Base-by-base conservation (phyloP, 2,329 filamentous ascomycete species). In the Xylaria sp. region DNA sequence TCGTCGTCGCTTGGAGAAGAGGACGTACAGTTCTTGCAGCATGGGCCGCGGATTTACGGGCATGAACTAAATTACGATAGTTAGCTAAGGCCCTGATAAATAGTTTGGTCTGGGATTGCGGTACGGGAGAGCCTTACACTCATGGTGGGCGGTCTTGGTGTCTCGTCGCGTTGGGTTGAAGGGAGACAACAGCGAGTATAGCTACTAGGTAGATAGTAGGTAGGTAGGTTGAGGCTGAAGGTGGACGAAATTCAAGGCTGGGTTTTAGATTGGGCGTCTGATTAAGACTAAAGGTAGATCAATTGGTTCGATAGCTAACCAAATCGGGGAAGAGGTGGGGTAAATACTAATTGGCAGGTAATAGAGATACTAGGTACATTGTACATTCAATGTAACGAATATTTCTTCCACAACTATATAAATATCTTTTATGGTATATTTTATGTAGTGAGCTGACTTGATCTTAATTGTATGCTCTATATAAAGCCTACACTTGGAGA, bases 21-120 rank as follows among this genome's bases (percentile, higher is more conserved):
- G 19, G 34, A 51, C 90, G 77, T 89, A 93, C 90, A 98, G 90
- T 79, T 90, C 90, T 85, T 98, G 94, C 79, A 99, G 92, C 88
- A 98, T 94, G 51, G 96, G 96, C 81, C 95, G 93, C 79, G 96
- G 96, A 87, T 99, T 99, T 78, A 98, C 86, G 72, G 96, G 96
- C 81, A 97, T 91, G 84, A 97, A 97, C 89, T 91, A 59, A 5
- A 14, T 32, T 21, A 47, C 1, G 24, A 21, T n/a, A 34, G 39
- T 69, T 59, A 66, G 71, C 42, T 50, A 27, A 6, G 3, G 21
- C 4, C 39, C 24, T 19, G 27, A 17, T 8, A 9, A 12, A 2
- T 4, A n/a, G 11, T n/a, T 50, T 42, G 3, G 4, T 19, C 24
- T 27, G 24, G 24, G 48, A 45, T 12, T 2, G 14, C 21, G 14